Conservation (phyloP, 1,284 basidiomycete species). For the Cystodermella granulosa region DNA sequence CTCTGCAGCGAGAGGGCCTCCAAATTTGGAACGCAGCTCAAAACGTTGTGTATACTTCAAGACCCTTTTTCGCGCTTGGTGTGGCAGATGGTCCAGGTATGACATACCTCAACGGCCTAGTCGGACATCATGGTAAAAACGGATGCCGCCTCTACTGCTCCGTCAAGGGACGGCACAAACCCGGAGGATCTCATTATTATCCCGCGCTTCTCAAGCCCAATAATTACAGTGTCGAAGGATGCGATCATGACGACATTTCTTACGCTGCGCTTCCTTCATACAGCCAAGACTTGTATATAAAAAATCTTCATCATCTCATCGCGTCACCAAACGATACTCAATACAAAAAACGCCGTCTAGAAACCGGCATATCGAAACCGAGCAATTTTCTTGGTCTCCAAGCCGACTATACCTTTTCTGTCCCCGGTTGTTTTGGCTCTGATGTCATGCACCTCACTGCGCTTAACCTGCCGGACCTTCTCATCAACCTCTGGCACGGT, state of each 20-base stretch:
- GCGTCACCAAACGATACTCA: slow-evolving; percentile 16
- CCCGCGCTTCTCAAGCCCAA: slow-evolving; percentile 25
- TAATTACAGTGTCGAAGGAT: slow-evolving; percentile 21
- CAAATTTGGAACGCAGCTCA: slow-evolving; percentile 20
- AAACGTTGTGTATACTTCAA: slow-evolving; percentile 9
- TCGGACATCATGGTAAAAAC: slow-evolving; percentile 32
- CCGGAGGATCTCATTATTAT: slow-evolving; percentile 29
- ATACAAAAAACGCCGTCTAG: slow-evolving; percentile 23
- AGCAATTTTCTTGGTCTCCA: slow-evolving; percentile 30
- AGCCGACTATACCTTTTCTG: slow-evolving; percentile 13
- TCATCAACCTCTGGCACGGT: slow-evolving; percentile 32
- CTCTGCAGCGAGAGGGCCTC: slow-evolving; percentile 18
- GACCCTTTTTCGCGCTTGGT: slow-evolving; percentile 10
- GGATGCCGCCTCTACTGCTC: slow-evolving; percentile 35
- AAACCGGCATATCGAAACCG: slow-evolving; percentile 38
- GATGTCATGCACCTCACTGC: slow-evolving; percentile 34
- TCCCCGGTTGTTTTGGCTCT: slow-evolving; percentile 27
- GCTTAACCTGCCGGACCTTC: slow-evolving; percentile 30
- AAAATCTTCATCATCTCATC: slow-evolving; percentile 15
- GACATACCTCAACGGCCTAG: slow-evolving; percentile 28
- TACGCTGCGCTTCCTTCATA: slow-evolving; percentile 3
- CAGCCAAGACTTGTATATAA: slow-evolving; percentile 13
- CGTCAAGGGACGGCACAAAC: slow-evolving; percentile 32
- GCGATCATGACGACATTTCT: slow-evolving; percentile 30
- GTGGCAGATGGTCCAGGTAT: slow-evolving; percentile 18